phyloP scores from a whole-genome alignment of 2,329 filamentous ascomycete species.

The Sclerotinia subarctica region DNA sequence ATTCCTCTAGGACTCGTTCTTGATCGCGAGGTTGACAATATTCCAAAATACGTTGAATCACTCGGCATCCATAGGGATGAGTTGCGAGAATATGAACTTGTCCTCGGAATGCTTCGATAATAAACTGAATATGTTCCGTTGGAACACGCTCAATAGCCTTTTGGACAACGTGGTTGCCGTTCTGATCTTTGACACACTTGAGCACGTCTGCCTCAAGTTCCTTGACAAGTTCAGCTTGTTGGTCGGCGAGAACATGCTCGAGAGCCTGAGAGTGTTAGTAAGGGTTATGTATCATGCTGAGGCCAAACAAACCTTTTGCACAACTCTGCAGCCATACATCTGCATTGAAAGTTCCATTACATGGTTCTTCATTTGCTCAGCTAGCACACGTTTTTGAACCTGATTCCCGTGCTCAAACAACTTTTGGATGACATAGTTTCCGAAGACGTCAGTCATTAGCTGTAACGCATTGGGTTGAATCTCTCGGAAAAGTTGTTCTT shows the following conservation, averaged over 20 bases:
- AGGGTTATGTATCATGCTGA: not conserved
- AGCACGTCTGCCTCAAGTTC: constrained; percentile 77
- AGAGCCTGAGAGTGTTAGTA: constrained; percentile 59
- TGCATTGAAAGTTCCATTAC: constrained; percentile 76
- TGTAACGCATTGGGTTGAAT: constrained; percentile 80
- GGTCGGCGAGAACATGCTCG: constrained; percentile 86
- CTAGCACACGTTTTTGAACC: constrained; percentile 83
- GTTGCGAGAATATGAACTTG: constrained; percentile 71
- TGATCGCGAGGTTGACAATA: constrained; percentile 71
- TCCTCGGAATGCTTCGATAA: constrained; percentile 75
- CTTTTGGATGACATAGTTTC: constrained; percentile 98
- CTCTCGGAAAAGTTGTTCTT: constrained; percentile 84
- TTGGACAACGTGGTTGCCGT: constrained; percentile 96
- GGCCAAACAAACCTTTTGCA: constrained; percentile 71
- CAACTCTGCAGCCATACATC: constrained; percentile 91
- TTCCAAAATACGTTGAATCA: constrained; percentile 90
- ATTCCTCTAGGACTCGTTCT: constrained; percentile 69
- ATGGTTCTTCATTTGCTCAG: constrained; percentile 82
- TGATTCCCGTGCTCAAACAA: constrained; percentile 96
- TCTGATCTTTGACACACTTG: constrained; percentile 77
- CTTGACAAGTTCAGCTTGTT: constrained; percentile 78
- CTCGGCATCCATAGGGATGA: constrained; percentile 85
- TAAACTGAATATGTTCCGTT: constrained; percentile 74
- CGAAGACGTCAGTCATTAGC: constrained; percentile 94
- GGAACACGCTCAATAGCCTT: constrained; percentile 84